These are phyloP conservation scores for Bolboschoenoplectus hybrid DNA, from an alignment of 202 grass and related monocot species.

Conservation along the genomic window DNA sequence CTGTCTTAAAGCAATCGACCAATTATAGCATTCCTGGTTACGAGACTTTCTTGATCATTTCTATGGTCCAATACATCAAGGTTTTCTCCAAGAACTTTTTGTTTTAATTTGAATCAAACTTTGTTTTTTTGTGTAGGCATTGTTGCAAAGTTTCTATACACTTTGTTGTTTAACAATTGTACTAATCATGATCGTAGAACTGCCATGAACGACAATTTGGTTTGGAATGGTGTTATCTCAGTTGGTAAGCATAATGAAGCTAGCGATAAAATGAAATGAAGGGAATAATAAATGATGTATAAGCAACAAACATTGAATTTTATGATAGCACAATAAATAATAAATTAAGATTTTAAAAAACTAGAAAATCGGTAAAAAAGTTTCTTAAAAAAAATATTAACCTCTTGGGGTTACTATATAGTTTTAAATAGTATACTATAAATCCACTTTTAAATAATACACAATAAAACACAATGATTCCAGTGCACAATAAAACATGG, in stretches of 20 bases:
- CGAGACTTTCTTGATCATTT: conserved; percentile 49
- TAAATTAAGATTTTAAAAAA: too few relatives aligned
- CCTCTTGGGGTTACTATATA: too few relatives aligned
- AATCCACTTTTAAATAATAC: background rate
- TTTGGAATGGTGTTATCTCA: background rate
- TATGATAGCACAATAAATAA: background rate
- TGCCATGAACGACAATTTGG: background rate
- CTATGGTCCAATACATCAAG: conserved; percentile 51
- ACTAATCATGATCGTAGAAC: background rate
- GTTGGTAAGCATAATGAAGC: background rate
- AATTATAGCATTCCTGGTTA: conserved; percentile 42
- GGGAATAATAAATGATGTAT: background rate
- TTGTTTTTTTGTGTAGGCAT: background rate
- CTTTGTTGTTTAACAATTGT: background rate
- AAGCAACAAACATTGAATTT: background rate
- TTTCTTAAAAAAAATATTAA: too few relatives aligned
- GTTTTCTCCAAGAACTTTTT: background rate
- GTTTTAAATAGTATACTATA: too few relatives aligned
- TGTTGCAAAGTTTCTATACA: background rate
- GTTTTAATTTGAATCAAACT: background rate
- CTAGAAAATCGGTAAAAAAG: too few relatives aligned
- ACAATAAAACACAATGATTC: background rate
- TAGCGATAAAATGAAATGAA: background rate
- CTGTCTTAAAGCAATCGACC: conserved; percentile 37
- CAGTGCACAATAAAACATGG: background rate